A percentile compares a stretch with the other conserved stretches of the same genome.
These are phyloP conservation scores for Metschnikowia reukaufii DNA, from an alignment of 805 yeast species.

Conservation along the genomic window DNA sequence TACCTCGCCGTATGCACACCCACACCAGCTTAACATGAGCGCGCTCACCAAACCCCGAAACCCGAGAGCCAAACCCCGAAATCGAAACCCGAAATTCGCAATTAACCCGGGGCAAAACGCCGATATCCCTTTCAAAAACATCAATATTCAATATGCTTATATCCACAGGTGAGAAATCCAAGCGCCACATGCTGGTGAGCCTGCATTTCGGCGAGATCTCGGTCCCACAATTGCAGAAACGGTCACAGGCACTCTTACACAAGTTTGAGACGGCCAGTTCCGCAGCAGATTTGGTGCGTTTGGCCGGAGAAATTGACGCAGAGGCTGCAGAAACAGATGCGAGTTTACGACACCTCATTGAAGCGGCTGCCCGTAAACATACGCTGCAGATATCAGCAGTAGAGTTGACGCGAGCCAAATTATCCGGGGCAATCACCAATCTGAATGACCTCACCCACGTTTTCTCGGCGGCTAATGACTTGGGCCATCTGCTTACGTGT, in stretches of 20 bases:
- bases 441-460: slow-evolving; percentile 57
- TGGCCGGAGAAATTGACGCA: slow-evolving; percentile 30
- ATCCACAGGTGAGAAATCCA: background rate
- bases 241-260: slow-evolving; percentile 9
- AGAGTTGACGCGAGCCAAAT: slow-evolving; percentile 61
- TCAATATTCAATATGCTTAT: background rate
- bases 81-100: no score
- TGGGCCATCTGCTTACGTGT: slow-evolving; percentile 66
- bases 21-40: no score
- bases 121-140: no score
- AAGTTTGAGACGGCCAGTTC: slow-evolving; percentile 25
- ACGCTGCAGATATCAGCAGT: slow-evolving; percentile 44
- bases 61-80: no score
- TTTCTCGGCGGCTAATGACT: slow-evolving; percentile 58
- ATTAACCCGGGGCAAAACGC: no score
- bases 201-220: slow-evolving; percentile 15
- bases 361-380: slow-evolving; percentile 29
- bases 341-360: slow-evolving; percentile 27
- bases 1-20: no score
- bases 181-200: slow-evolving; percentile 9
- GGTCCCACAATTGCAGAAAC: slow-evolving; percentile 7
- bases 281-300: slow-evolving; percentile 29
- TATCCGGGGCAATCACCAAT: slow-evolving; percentile 57
- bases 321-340: slow-evolving; percentile 26
- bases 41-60: no score